Evolutionary conservation across 352 stramenopile genomes (phyloP), one percentile per base, ranked within the genome.

Genomic region (Globisporangium mamillatum): DNA sequence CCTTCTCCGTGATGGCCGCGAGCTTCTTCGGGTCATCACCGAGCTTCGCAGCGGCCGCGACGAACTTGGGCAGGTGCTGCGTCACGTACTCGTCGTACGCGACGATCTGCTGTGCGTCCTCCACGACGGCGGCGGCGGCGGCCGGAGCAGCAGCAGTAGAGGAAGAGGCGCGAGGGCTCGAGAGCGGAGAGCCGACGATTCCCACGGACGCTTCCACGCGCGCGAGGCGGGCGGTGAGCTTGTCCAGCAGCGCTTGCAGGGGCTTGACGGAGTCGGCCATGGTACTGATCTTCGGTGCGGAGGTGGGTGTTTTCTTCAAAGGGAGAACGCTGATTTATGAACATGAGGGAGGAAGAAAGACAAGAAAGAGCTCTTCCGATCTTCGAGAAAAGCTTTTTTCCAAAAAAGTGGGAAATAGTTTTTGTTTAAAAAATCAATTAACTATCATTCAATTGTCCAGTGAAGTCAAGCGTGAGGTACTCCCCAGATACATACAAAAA

Each of bases 51-150:
- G 82, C 87, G 16, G 80, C 78, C 20, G 83, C 72, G 27, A 96
- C 71, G 68, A 98, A 97, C 29, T 92, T 83, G 18, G 89, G 79
- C 25, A 99, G 78, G 52, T 84, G 82, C 55, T 85, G 78, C 50
- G 80, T 68, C 41, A 89, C 73, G 77, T 98, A 97, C 72, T 89
- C 90, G 74, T 99, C 94, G 77, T 97, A 99, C 7, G 94, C 94
- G 24, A 79, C 74, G 76, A 98, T 74, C 78, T 82, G 75, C 59
- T 81, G 82, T 61, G 84, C 76, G 62, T 94, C 68, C 64, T 91
- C 80, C 10, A 73, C 64, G 53, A 62, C 66, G 14, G 72, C 32
- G 1, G 78, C 8, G 1, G 78, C 8, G 1, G 68, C 46, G 22
- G 65, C 61, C 12, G 72, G 27, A 9, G 74, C 24, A 3, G 78